These are phyloP conservation scores for Gentiana dahurica DNA, from an alignment of 257 asterid genomes.

Conservation along the genomic window DNA sequence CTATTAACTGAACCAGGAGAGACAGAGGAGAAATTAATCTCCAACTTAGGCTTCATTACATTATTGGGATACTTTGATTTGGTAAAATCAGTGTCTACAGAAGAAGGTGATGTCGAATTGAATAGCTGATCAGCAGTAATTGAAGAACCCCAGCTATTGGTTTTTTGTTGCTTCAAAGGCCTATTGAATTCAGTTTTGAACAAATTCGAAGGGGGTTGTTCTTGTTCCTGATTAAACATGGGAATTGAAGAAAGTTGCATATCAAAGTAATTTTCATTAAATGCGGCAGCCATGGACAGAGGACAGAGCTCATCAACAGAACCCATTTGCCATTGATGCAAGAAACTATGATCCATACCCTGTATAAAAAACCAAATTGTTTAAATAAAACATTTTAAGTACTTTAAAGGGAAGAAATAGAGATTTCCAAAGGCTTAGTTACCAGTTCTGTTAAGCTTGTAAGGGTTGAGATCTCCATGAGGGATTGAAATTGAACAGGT, in stretches of 20 bases:
- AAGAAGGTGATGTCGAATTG: slow-evolving; percentile 7
- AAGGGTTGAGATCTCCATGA: slow-evolving; percentile 45
- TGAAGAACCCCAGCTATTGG: slow-evolving; percentile 20
- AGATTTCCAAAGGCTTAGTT: slow-evolving; percentile 8
- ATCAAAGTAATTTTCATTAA: slow-evolving; percentile 17
- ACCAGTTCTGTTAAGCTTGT: slow-evolving; percentile 51
- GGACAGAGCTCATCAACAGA: slow-evolving; percentile 37
- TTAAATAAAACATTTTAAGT: neutral
- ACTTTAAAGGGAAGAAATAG: neutral
- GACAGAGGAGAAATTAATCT: slow-evolving; percentile 19
- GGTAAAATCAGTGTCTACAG: slow-evolving; percentile 15
- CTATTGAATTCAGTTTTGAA: slow-evolving; percentile 15
- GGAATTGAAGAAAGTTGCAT: slow-evolving; percentile 18
- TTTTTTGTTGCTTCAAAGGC: slow-evolving; percentile 40
- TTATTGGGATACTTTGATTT: slow-evolving; percentile 12
- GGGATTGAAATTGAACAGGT: no score
- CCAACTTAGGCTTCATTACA: slow-evolving; percentile 49
- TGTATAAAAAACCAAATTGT: slow-evolving; percentile 3
- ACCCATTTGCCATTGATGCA: slow-evolving; percentile 44
- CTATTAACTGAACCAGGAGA: slow-evolving; percentile 19
- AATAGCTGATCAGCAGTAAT: slow-evolving; percentile 10
- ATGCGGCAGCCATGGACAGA: slow-evolving; percentile 22
- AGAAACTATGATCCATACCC: slow-evolving; percentile 50
- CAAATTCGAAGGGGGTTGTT: slow-evolving; percentile 27
- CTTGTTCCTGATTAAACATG: slow-evolving; percentile 26